Base-by-base conservation (phyloP, 345 rosid species). In the Populus euphratica region DNA sequence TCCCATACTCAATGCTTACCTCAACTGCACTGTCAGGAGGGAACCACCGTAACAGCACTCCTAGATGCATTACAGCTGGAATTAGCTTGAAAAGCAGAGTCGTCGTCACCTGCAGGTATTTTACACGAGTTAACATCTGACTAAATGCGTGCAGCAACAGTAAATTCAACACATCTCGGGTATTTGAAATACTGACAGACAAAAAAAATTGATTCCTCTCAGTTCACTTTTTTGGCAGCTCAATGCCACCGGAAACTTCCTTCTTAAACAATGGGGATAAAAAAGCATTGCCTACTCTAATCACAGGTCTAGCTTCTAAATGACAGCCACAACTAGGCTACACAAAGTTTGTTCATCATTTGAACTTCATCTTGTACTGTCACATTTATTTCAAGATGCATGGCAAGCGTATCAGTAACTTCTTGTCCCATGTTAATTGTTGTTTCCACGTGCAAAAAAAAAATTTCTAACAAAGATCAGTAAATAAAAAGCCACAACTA, bases 61-160 rank as follows among this genome's bases (percentile, higher is more conserved):
- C 99, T 49, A 96, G 91, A 86, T 90, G 94, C 76, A 90, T 90
- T 74, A 93, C 92, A 7, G 97, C 98, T 1, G 99, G 99, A 78
- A 93, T 93, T 80, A 93, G 83, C 87, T 96, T 96, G 87, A 96
- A 96, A 80, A 96, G 96, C 83, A 96, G 90, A 76, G 99, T 94
- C 2, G 99, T 93, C 6, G 97, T 96, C 82, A 93, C 97, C 99
- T 96, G 91, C 76, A 81, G 16, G 2, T 9, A 33, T 33, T 31
- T 71, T 50, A 27, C 54, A 20, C 35, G 21, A 78, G 84, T 66
- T 64, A 62, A 54, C n/a, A 35, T 5, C 44, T 23, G 49, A 52
- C 6, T 25, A 27, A 56, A 54, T 20, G 11, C 0, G 25, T 54
- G 61, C 61, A 21, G 8, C 35, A 13, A 44, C 47, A 31, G 21